These are phyloP conservation scores for Apiotrichum brassicae DNA, from an alignment of 1,284 basidiomycete genomes.

Conservation along the genomic window DNA sequence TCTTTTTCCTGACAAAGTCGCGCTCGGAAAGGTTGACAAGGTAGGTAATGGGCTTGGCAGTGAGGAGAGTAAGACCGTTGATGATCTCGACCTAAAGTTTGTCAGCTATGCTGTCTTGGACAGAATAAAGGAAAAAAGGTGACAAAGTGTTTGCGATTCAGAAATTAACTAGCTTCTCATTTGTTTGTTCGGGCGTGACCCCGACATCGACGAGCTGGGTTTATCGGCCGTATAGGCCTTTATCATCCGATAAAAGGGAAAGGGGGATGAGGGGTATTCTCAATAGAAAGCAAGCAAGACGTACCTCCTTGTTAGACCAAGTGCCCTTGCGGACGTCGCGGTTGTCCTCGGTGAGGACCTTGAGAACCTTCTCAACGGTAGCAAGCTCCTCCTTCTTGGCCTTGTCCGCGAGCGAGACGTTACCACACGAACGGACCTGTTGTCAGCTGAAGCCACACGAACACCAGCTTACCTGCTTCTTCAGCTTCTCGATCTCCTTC, in stretches of 20 bases:
- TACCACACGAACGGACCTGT: slow-evolving; percentile 59
- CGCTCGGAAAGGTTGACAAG: slow-evolving; percentile 95
- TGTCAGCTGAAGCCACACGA: too few species aligned
- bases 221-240: slow-evolving; percentile 69
- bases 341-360: slow-evolving; percentile 70
- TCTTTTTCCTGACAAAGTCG: slow-evolving; percentile 96
- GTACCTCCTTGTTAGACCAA: slow-evolving; percentile 96
- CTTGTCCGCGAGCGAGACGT: slow-evolving; percentile 80
- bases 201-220: slow-evolving; percentile 65
- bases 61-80: slow-evolving; percentile 84
- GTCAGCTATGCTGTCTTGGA: slow-evolving; percentile 2
- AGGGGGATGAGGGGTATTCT: not conserved
- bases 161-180: slow-evolving; percentile 47
- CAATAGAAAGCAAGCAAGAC: too few species aligned
- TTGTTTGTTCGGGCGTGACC: slow-evolving; percentile 60
- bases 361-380: slow-evolving; percentile 76
- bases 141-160: slow-evolving; percentile 8
- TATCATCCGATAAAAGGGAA: slow-evolving; percentile 56
- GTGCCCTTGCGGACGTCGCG: slow-evolving; percentile 91
- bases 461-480: too few species aligned
- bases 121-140: slow-evolving; percentile 2
- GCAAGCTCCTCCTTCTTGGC: slow-evolving; percentile 95
- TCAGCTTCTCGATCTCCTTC: slow-evolving; percentile 75
- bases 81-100: slow-evolving; percentile 88
- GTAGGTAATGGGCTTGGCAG: slow-evolving; percentile 96